Base-by-base conservation (phyloP, 768 basidiomycete genomes). In the Gymnopilus junonius region DNA sequence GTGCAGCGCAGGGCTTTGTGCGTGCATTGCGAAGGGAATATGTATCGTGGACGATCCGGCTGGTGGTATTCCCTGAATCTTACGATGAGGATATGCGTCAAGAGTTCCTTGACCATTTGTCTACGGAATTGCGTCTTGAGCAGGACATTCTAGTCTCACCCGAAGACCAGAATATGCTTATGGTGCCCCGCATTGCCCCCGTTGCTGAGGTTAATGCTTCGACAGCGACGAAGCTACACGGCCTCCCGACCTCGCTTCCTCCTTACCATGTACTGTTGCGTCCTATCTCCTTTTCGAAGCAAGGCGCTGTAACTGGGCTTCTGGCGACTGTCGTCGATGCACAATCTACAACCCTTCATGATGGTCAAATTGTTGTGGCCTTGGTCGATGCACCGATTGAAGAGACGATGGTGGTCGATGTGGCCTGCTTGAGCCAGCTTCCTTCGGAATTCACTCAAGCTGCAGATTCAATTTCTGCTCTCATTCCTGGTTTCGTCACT, bases 11-110 rank as follows among this genome's bases (percentile, higher is more conserved):
- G 17, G 79, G 79, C 3, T 68, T 80, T 29, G 62, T 70, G 8
- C 59, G 75, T 34, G 68, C 74, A 8, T 64, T 78, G 14, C 64
- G 70, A 2, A 68, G 69, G 40, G 78, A 79, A 61, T 76, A 70
- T 53, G 65, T 65, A 8, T 53, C 70, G 2, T 78, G 77, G 74
- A 68, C 64, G 7, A 71, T 77, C 42, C 67, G 67, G 20, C 53
- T 73, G 11, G 72, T 70, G 21, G 67, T 74, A 39, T 78, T 77
- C 62, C 69, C 70, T 14, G 42, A 50, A 1, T 61, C 65, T 2
- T 70, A 62, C 56, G 55, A 70, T 15, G 45, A 65, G 34, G 58
- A 64, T 45, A 32, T 27, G 54, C 43, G 64, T 46, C 55, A 64
- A 64, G 46, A 59, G 23, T 54, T 60, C 57, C 56, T 66, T 31